phyloP scores from a whole-genome alignment of 2,329 filamentous ascomycete species.

The Calonectria naviculata region DNA sequence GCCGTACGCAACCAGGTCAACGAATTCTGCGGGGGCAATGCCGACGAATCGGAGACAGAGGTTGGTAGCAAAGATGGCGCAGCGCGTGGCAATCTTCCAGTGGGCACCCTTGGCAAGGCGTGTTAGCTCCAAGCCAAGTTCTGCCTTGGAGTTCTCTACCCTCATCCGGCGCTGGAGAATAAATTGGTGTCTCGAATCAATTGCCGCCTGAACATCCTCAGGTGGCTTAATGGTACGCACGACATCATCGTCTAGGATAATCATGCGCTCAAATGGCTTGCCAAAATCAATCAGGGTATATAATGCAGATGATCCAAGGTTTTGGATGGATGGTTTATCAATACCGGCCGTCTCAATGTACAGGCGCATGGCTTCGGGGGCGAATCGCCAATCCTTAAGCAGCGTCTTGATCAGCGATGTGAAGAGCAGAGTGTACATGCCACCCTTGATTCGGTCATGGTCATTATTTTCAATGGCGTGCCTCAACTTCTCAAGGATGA shows the following conservation, averaged over 20 bases:
- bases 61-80: slow-evolving; percentile 90
- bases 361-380: slow-evolving; percentile 86
- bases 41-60: slow-evolving; percentile 92
- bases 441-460: slow-evolving; percentile 93
- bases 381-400: slow-evolving; percentile 93
- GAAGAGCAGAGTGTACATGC: slow-evolving; percentile 89
- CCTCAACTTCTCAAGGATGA: slow-evolving; percentile 82
- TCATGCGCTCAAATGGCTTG: slow-evolving; percentile 86
- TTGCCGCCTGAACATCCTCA: slow-evolving; percentile 70
- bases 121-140: slow-evolving; percentile 84
- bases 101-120: slow-evolving; percentile 82
- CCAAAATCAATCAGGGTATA: slow-evolving; percentile 94
- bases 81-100: slow-evolving; percentile 95
- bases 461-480: slow-evolving; percentile 83
- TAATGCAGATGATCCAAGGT: slow-evolving; percentile 81
- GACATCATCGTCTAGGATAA: slow-evolving; percentile 79
- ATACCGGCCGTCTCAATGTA: slow-evolving; percentile 92
- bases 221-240: slow-evolving; percentile 78
- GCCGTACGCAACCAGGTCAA: slow-evolving; percentile 84
- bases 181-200: slow-evolving; percentile 72
- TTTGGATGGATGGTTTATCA: slow-evolving; percentile 95
- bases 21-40: slow-evolving; percentile 82
- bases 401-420: slow-evolving; percentile 90
- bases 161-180: slow-evolving; percentile 79
- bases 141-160: slow-evolving; percentile 87